Percentiles rank a stretch among this genome's conserved stretches.
Conservation (phyloP, 306 rosid genomes). For the Pueraria montana region DNA sequence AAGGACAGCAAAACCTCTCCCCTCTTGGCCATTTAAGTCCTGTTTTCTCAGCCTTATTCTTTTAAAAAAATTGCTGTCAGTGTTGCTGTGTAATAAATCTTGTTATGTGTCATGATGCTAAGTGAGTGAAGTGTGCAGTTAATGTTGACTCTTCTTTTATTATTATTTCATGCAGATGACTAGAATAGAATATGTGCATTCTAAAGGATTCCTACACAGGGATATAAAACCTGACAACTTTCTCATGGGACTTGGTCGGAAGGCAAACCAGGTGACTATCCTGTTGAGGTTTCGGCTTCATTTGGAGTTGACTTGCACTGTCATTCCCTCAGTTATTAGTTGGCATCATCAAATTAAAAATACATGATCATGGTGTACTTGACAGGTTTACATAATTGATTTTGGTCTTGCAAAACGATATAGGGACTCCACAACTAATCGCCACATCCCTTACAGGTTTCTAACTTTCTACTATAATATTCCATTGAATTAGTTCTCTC, state of each 20-base stretch:
- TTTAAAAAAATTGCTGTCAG: not conserved
- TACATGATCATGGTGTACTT: slow-evolving; percentile 26
- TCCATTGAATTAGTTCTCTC: slow-evolving; percentile 8
- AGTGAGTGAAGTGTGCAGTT: not conserved
- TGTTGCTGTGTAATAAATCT: slow-evolving; percentile 2
- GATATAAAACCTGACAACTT: slow-evolving; percentile 98
- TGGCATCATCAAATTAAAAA: slow-evolving; percentile 5
- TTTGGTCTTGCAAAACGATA: slow-evolving; percentile 96
- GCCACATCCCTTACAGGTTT: slow-evolving; percentile 91
- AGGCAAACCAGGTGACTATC: slow-evolving; percentile 88
- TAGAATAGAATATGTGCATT: slow-evolving; percentile 91
- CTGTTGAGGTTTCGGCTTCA: slow-evolving; percentile 7
- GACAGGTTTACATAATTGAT: slow-evolving; percentile 90
- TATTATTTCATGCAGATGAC: slow-evolving; percentile 61
- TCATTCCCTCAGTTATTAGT: slow-evolving; percentile 9
- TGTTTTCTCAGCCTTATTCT: not conserved
- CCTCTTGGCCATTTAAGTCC: not conserved
- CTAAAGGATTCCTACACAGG: slow-evolving; percentile 95
- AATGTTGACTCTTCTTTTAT: not conserved
- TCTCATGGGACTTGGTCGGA: slow-evolving; percentile 99
- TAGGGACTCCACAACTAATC: slow-evolving; percentile 83
- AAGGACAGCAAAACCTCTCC: not conserved
- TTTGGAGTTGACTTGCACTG: slow-evolving; percentile 1
- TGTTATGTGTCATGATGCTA: not conserved
- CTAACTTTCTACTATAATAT: not conserved